These are phyloP conservation scores for Leptographium radiaticola DNA, from an alignment of 2,329 filamentous ascomycete genomes.

Conservation along the genomic window DNA sequence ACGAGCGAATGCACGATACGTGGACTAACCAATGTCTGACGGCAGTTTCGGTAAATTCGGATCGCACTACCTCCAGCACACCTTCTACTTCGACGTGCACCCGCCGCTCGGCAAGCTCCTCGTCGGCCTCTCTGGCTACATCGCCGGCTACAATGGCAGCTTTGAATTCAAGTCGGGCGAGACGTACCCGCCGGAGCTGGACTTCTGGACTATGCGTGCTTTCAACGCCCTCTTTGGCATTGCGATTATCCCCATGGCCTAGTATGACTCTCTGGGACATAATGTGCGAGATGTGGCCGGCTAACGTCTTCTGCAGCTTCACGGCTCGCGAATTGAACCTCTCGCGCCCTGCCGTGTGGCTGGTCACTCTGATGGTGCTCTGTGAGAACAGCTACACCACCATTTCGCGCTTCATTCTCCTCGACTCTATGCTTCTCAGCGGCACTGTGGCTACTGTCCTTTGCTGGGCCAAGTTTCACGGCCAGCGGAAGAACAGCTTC, in stretches of 20 bases:
- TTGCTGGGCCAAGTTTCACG: constrained; percentile 96
- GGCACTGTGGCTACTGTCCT: constrained; percentile 97
- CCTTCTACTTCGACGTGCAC: constrained; percentile 88
- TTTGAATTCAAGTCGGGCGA: constrained; percentile 99
- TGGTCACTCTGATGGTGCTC: constrained; percentile 90
- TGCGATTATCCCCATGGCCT: constrained; percentile 82
- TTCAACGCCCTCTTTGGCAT: constrained; percentile 96
- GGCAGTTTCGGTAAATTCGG: constrained; percentile 88
- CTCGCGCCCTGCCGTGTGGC: constrained; percentile 77
- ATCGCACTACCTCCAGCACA: constrained; percentile 96
- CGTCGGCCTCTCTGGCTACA: constrained; percentile 86
- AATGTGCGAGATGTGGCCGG: not conserved
- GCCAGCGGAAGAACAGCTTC: constrained; percentile 73
- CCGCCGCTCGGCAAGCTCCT: constrained; percentile 97
- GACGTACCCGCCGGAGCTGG: constrained; percentile 80
- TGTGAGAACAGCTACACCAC: constrained; percentile 99
- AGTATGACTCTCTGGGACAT: constrained; percentile 22
- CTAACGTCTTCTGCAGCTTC: constrained; percentile 29
- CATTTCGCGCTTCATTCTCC: constrained; percentile 93
- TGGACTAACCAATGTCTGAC: constrained; percentile 2
- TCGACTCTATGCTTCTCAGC: constrained; percentile 97
- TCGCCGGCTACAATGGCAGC: constrained; percentile 96
- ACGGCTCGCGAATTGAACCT: constrained; percentile 87
- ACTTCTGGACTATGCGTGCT: constrained; percentile 97
- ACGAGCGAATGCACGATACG: not conserved